Percentiles rank a stretch among this genome's conserved stretches.
Evolutionary conservation across 805 yeast genomes (phyloP).

Genomic region (Sugiyamaella marilandica): DNA sequence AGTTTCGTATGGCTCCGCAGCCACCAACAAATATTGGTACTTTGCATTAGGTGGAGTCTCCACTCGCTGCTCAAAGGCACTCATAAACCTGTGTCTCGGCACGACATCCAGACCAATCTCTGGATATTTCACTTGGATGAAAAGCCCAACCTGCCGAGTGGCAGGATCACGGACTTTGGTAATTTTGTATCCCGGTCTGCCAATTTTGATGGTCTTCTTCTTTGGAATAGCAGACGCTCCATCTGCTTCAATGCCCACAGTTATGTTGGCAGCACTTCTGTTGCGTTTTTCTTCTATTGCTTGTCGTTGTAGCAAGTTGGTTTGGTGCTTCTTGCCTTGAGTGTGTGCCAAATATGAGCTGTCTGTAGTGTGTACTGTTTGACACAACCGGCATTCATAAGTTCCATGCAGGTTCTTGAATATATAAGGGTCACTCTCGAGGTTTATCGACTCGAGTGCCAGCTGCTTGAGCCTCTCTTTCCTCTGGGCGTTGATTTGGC

Average conservation of each 20-base stretch:
- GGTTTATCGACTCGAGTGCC: slow-evolving; percentile 40
- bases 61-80: slow-evolving; percentile 61
- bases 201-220: slow-evolving; percentile 58
- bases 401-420: slow-evolving; percentile 78
- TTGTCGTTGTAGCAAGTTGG: slow-evolving; percentile 64
- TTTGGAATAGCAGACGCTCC: slow-evolving; percentile 36
- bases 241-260: slow-evolving; percentile 11
- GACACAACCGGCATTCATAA: slow-evolving; percentile 78
- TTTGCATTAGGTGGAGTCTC: slow-evolving; percentile 42
- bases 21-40: slow-evolving; percentile 67
- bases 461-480: slow-evolving; percentile 64
- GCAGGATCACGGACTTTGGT: slow-evolving; percentile 63
- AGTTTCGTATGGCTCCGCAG: slow-evolving; percentile 90
- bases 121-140: slow-evolving; percentile 56
- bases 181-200: slow-evolving; percentile 66
- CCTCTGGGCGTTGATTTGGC: slow-evolving; percentile 64
- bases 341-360: slow-evolving; percentile 79
- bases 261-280: not conserved
- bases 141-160: slow-evolving; percentile 56
- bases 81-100: slow-evolving; percentile 73
- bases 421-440: slow-evolving; percentile 71
- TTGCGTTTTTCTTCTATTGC: slow-evolving; percentile 32
- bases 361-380: slow-evolving; percentile 76
- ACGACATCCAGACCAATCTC: slow-evolving; percentile 40
- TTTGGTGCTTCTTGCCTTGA: slow-evolving; percentile 76